A percentile compares a stretch with the other conserved stretches of the same genome.
Evolutionary conservation across 495 filamentous ascomycete species (phyloP).

Genomic region (Aspergillus indologenus): DNA sequence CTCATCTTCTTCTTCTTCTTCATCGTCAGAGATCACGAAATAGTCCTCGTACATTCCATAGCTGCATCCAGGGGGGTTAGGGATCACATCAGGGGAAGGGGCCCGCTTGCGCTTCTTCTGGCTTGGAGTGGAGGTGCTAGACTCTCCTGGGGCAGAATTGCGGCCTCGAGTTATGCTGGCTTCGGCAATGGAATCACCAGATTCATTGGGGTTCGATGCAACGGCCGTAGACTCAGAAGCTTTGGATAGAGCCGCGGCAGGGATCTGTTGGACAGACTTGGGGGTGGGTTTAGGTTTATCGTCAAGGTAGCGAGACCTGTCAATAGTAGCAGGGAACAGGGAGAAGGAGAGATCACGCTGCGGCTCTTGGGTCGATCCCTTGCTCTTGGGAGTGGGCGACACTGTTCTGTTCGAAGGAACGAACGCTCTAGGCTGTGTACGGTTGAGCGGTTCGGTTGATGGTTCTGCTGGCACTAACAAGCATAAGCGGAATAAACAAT

Average conservation of each 20-base stretch:
- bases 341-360: slow-evolving; percentile 21
- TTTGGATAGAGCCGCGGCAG: neutral
- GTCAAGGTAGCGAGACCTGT: slow-evolving; percentile 21
- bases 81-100: slow-evolving; percentile 44
- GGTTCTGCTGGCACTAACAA: slow-evolving; percentile 11
- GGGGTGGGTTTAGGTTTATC: slow-evolving; percentile 7
- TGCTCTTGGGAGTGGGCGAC: slow-evolving; percentile 16
- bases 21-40: slow-evolving; percentile 30
- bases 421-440: slow-evolving; percentile 7
- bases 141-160: slow-evolving; percentile 6
- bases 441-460: slow-evolving; percentile 18
- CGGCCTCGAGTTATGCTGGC: neutral
- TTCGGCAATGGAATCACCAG: neutral
- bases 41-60: slow-evolving; percentile 46
- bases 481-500: slow-evolving; percentile 8
- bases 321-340: slow-evolving; percentile 23
- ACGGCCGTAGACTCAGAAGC: neutral
- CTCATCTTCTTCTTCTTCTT: slow-evolving; percentile 33
- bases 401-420: slow-evolving; percentile 2
- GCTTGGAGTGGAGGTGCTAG: neutral
- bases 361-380: slow-evolving; percentile 16
- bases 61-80: slow-evolving; percentile 42
- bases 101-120: slow-evolving; percentile 40
- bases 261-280: neutral
- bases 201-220: slow-evolving; percentile 3